Base-by-base conservation (phyloP, 2,329 filamentous ascomycete species). In the Neofusicoccum parvum region DNA sequence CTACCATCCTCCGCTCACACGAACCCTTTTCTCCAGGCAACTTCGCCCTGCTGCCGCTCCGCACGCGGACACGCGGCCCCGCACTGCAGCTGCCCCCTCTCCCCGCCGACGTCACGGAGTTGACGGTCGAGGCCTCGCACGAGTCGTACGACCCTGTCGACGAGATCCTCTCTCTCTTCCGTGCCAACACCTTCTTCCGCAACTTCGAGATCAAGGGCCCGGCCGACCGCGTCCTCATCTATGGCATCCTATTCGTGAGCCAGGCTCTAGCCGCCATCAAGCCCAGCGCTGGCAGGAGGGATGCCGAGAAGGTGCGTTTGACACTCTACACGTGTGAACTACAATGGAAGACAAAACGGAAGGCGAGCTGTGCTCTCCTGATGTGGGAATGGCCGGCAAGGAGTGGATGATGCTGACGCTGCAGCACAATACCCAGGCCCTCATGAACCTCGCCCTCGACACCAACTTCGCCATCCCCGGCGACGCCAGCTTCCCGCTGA, bases 141-240 rank as follows among this genome's bases (percentile, higher is more conserved):
- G 92, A 97, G 79, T 94, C 91, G 74, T 98, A 98, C 85, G 95
- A 99, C 82, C 92, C 95, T 68, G 87, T 98, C 64, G 95, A 99
- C 81, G 95, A 99, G 83, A 89, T 96, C 60, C 86, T 99, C 64
- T 86, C 90, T 12, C 87, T 98, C 58, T 99, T 98, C 86, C 92
- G 95, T 70, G 94, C 95, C 73, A 98, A 99, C 84, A 97, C 94
- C 67, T 94, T 99, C 81, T 99, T 98, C 86, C 91, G 95, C 74
- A 99, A 98, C 86, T 99, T 99, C 74, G 95, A 98, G 85, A 96
- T 98, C 83, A 94, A 97, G 81, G 95, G 95, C 14, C 91, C 92
- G 32, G 94, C 95, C 66, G 95, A 99, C 81, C 87, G 95, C 46
- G 88, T 98, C 74, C 86, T 99, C 71, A 94, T 98, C 75, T 99